Percentiles rank a stretch among this genome's conserved stretches.
phyloP scores from a whole-genome alignment of 2,329 filamentous ascomycete genomes.

The Cryphonectria japonica region DNA sequence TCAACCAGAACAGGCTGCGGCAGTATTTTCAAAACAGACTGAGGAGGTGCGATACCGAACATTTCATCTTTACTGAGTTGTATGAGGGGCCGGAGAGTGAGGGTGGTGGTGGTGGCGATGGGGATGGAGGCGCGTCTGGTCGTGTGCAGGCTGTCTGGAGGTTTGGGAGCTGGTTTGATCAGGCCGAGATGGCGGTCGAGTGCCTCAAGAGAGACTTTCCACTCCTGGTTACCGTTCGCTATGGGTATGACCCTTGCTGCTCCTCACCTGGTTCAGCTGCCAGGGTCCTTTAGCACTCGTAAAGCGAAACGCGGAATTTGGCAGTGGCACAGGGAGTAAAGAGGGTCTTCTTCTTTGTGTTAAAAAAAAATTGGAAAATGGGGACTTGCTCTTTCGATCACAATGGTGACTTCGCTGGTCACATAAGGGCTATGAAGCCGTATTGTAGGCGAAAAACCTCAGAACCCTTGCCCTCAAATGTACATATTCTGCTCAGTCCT shows the following conservation, averaged over 20 bases:
- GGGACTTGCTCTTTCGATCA: too few relatives aligned
- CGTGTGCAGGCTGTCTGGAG: conserved; percentile 7
- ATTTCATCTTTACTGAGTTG: background rate
- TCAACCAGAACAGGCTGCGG: background rate
- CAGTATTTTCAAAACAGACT: background rate
- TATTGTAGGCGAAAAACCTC: background rate
- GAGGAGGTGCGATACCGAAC: background rate
- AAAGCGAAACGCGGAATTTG: too few relatives aligned
- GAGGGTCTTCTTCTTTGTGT: too few relatives aligned
- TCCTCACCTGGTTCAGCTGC: background rate
- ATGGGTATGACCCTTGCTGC: conserved; percentile 5
- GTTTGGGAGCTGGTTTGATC: conserved; percentile 17
- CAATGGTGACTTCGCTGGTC: too few relatives aligned
- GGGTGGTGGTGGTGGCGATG: background rate
- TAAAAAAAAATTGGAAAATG: too few relatives aligned
- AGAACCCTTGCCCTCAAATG: background rate
- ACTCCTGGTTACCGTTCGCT: conserved; percentile 1
- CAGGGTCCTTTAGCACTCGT: background rate
- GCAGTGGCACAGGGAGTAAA: too few relatives aligned
- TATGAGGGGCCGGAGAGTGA: background rate
- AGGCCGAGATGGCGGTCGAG: conserved; percentile 12
- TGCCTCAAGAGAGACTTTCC: conserved; percentile 1
- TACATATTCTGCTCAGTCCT: background rate
- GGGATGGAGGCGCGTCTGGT: background rate
- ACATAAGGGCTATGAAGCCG: too few relatives aligned